Percentiles rank a stretch among this genome's conserved stretches.
phyloP scores from a whole-genome alignment of 2,329 filamentous ascomycete genomes.

The Arthrobotrys conoides region DNA sequence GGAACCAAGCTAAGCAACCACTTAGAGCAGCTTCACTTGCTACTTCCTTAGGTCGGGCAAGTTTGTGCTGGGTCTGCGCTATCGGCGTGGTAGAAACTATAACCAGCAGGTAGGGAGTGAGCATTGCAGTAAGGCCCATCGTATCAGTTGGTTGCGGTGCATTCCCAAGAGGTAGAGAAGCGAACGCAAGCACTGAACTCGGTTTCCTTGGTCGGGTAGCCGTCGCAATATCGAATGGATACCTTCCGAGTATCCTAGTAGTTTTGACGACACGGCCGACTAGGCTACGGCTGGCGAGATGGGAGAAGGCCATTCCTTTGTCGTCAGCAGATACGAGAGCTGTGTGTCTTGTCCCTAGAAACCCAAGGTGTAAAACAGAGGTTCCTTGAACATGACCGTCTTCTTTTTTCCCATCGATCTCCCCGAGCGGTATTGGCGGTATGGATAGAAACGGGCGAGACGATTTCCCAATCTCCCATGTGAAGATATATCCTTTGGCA shows the following conservation, averaged over 20 bases:
- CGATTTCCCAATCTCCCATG: slow-evolving; percentile 90
- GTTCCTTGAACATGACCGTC: slow-evolving; percentile 87
- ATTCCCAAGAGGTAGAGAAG: slow-evolving; percentile 92
- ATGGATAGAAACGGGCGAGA: slow-evolving; percentile 91
- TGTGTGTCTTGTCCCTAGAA: slow-evolving; percentile 91
- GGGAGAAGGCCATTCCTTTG: slow-evolving; percentile 96
- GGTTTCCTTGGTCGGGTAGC: slow-evolving; percentile 82
- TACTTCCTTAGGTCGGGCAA: slow-evolving; percentile 89
- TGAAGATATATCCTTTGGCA: slow-evolving; percentile 91
- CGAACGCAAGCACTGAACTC: slow-evolving; percentile 93
- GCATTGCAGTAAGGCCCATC: slow-evolving; percentile 91
- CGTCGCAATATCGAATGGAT: slow-evolving; percentile 79
- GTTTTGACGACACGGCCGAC: slow-evolving; percentile 89
- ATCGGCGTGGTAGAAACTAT: slow-evolving; percentile 97
- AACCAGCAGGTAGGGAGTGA: slow-evolving; percentile 94
- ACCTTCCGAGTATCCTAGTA: slow-evolving; percentile 89
- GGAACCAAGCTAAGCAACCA: slow-evolving; percentile 96
- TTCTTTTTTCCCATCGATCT: slow-evolving; percentile 75
- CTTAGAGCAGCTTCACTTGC: slow-evolving; percentile 91
- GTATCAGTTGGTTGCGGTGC: slow-evolving; percentile 88
- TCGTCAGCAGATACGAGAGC: slow-evolving; percentile 96
- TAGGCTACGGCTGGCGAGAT: slow-evolving; percentile 90
- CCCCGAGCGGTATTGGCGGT: slow-evolving; percentile 78
- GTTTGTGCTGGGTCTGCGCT: slow-evolving; percentile 96
- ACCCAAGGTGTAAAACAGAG: slow-evolving; percentile 90